phyloP scores from a whole-genome alignment of 257 asterid species.

The Solanum okadae region DNA sequence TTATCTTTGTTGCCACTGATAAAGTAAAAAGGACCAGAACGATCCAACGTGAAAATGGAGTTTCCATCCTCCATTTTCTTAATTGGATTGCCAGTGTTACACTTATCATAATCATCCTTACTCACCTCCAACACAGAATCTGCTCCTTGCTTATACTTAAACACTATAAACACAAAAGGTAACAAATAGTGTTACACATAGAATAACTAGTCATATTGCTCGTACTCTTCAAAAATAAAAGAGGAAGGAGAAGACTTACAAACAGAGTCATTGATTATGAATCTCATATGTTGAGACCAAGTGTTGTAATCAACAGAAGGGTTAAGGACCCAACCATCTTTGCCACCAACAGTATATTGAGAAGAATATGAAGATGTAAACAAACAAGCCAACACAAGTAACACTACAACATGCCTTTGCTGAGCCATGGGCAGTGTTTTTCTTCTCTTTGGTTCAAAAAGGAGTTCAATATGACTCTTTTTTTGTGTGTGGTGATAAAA shows the following conservation, averaged over 20 bases:
- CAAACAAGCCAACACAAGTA: slow-evolving; percentile 10
- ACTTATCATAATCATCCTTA: slow-evolving; percentile 31
- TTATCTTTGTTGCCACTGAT: slow-evolving; percentile 40
- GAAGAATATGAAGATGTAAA: slow-evolving; percentile 11
- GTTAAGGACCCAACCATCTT: slow-evolving; percentile 45
- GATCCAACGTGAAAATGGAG: slow-evolving; percentile 35
- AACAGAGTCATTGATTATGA: slow-evolving; percentile 61
- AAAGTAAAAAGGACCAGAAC: slow-evolving; percentile 56
- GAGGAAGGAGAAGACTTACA: slow-evolving; percentile 21
- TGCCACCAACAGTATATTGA: slow-evolving; percentile 42
- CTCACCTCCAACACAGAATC: slow-evolving; percentile 52
- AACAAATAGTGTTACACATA: no score
- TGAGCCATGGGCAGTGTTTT: background rate
- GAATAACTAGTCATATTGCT: background rate
- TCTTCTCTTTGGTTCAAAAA: background rate
- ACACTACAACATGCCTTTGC: background rate
- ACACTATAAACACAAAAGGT: slow-evolving; percentile 17
- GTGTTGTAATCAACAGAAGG: slow-evolving; percentile 38
- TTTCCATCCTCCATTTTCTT: slow-evolving; percentile 31
- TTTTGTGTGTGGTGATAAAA: background rate
- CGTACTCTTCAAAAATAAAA: background rate
- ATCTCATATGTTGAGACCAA: slow-evolving; percentile 61
- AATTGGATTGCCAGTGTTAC: slow-evolving; percentile 28
- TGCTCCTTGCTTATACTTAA: slow-evolving; percentile 36
- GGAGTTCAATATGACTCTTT: background rate